Evolutionary conservation across 306 rosid genomes (phyloP).

Genomic region (Ceratonia siliqua): DNA sequence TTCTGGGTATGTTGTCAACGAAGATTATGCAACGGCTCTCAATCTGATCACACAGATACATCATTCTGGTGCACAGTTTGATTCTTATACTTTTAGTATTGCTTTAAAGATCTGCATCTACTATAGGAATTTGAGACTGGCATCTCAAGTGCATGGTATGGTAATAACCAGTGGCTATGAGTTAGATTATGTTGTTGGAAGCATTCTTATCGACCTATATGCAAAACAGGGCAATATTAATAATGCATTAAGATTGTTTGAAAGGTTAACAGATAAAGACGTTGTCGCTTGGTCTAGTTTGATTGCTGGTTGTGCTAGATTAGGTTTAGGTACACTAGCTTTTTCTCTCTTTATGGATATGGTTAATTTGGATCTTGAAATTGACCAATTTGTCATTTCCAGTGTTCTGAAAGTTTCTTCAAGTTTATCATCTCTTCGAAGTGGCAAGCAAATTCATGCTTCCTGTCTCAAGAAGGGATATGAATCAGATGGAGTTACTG

Average conservation of each 20-base stretch:
- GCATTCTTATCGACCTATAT: slow-evolving; percentile 69
- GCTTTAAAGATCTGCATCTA: slow-evolving; percentile 72
- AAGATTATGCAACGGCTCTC: slow-evolving; percentile 51
- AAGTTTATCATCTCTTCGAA: slow-evolving; percentile 60
- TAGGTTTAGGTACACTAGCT: slow-evolving; percentile 54
- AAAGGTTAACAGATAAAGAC: slow-evolving; percentile 69
- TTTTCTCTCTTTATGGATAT: slow-evolving; percentile 64
- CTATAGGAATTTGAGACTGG: slow-evolving; percentile 50
- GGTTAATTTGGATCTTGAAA: slow-evolving; percentile 52
- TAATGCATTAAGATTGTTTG: slow-evolving; percentile 59
- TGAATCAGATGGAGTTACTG: slow-evolving; percentile 61
- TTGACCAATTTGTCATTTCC: slow-evolving; percentile 76
- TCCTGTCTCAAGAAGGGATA: slow-evolving; percentile 72
- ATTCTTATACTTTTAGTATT: slow-evolving; percentile 66
- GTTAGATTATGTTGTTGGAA: slow-evolving; percentile 70
- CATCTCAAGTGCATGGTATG: slow-evolving; percentile 79
- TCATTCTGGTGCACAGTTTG: slow-evolving; percentile 52
- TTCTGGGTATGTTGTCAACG: slow-evolving; percentile 66
- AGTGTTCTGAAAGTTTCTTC: slow-evolving; percentile 68
- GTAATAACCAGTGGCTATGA: slow-evolving; percentile 61
- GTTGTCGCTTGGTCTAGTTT: slow-evolving; percentile 80
- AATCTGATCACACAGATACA: slow-evolving; percentile 51
- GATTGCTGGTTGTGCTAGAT: slow-evolving; percentile 72
- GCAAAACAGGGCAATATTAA: slow-evolving; percentile 57
- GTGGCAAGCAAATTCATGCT: slow-evolving; percentile 80